Evolutionary conservation across 192 early-diverging fungal genomes (phyloP).

Genomic region (Phlyctochytrium planicorne): DNA sequence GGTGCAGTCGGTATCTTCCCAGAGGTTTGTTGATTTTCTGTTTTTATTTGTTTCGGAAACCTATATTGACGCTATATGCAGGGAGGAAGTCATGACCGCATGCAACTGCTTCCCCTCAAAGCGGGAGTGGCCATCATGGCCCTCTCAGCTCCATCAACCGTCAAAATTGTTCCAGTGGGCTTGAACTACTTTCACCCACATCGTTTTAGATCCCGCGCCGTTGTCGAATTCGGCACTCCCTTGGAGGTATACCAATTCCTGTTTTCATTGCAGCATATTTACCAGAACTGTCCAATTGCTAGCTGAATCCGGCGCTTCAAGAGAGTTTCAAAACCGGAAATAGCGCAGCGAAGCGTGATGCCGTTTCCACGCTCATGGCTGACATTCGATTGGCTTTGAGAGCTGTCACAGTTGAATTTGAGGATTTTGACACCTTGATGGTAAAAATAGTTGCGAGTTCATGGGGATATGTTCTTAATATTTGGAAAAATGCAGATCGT

Average conservation of each 20-base stretch:
- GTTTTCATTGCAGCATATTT: background rate
- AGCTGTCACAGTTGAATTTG: slow-evolving; percentile 86
- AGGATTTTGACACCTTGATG: slow-evolving; percentile 90
- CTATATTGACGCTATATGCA: too few species aligned
- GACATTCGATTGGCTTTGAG: slow-evolving; percentile 74
- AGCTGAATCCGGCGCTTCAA: too few species aligned
- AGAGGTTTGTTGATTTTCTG: slow-evolving; percentile 95
- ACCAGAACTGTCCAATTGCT: background rate
- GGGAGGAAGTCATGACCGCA: background rate
- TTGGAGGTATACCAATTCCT: slow-evolving; percentile 45
- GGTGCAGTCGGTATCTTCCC: slow-evolving; percentile 95
- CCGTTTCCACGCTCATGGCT: slow-evolving; percentile 75
- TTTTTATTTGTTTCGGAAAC: too few species aligned
- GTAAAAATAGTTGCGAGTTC: slow-evolving; percentile 14
- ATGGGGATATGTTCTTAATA: background rate
- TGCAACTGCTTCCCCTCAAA: slow-evolving; percentile 94
- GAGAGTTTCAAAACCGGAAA: too few species aligned
- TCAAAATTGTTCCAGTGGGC: slow-evolving; percentile 90
- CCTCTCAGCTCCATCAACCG: slow-evolving; percentile 83
- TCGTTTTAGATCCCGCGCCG: slow-evolving; percentile 92
- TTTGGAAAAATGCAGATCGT: background rate
- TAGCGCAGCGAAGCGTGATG: slow-evolving; percentile 77
- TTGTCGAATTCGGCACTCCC: slow-evolving; percentile 93
- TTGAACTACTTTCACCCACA: slow-evolving; percentile 96
- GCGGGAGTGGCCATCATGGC: slow-evolving; percentile 61